Evolutionary conservation across 2,329 filamentous ascomycete genomes (phyloP).

Genomic region (Apiospora malaysiana): DNA sequence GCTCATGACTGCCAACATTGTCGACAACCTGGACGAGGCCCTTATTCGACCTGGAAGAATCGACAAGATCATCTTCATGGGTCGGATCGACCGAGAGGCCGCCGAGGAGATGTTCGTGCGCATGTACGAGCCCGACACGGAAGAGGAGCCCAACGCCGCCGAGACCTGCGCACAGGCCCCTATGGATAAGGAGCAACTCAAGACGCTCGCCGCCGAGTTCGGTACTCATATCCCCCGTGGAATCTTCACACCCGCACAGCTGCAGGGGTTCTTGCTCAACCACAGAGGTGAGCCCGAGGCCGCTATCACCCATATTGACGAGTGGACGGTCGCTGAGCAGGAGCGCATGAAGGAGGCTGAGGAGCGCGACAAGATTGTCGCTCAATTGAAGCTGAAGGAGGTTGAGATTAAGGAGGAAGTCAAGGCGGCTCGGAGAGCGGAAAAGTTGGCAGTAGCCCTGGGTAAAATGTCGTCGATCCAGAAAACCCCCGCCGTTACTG

Average conservation of each 20-base stretch:
- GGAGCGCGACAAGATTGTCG: background rate
- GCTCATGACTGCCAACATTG: conserved; percentile 73
- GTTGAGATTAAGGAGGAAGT: background rate
- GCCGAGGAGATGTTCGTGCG: conserved; percentile 34
- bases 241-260: conserved; percentile 35
- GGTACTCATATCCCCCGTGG: conserved; percentile 28
- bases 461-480: no score
- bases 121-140: conserved; percentile 31
- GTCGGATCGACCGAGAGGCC: conserved; percentile 40
- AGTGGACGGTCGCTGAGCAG: background rate
- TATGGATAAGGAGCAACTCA: conserved; percentile 27
- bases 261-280: conserved; percentile 33
- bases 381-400: background rate
- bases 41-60: conserved; percentile 70
- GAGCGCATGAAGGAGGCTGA: background rate
- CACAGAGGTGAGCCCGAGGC: conserved; percentile 22
- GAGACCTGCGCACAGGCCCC: conserved; percentile 25
- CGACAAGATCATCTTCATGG: conserved; percentile 71
- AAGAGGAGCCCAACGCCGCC: conserved; percentile 28
- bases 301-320: conserved; percentile 8
- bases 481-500: no score
- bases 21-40: conserved; percentile 69
- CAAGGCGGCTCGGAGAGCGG: no score
- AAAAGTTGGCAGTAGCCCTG: no score
- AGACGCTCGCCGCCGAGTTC: conserved; percentile 23